A percentile compares a stretch with the other conserved stretches of the same genome.
Conservation (phyloP, 1,284 basidiomycete genomes). For the Apiotrichum domesticum region DNA sequence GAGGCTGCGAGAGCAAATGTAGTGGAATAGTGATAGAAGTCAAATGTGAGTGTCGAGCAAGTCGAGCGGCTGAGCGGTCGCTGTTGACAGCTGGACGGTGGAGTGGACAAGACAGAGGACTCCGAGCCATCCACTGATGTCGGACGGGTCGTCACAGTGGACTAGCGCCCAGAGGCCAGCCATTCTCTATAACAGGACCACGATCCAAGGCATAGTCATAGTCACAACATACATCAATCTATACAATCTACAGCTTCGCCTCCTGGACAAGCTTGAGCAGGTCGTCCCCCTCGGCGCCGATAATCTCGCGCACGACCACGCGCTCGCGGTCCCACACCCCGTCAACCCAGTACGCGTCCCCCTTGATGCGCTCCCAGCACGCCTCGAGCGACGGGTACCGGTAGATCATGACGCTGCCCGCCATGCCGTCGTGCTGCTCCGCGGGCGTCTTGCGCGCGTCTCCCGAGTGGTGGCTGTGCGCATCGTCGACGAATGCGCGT, state of each 20-base stretch:
- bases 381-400: constrained; percentile 24
- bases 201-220: background rate
- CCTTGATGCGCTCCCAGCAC: constrained; percentile 32
- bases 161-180: too few species aligned
- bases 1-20: too few species aligned
- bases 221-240: background rate
- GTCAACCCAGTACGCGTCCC: constrained; percentile 37
- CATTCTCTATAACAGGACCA: too few species aligned
- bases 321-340: constrained; percentile 36
- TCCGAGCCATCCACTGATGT: too few species aligned
- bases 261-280: background rate
- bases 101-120: too few species aligned
- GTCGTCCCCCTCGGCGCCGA: constrained; percentile 3
- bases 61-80: too few species aligned
- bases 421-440: constrained; percentile 20
- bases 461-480: constrained; percentile 1
- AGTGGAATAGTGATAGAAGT: too few species aligned
- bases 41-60: too few species aligned
- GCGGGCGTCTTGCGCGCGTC: background rate
- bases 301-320: constrained; percentile 3
- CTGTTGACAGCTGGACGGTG: too few species aligned
- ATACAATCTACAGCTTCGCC: background rate
- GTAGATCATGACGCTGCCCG: constrained; percentile 37
- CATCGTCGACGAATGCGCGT: constrained; percentile 10
- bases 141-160: too few species aligned